A percentile compares a stretch with the other conserved stretches of the same genome.
These are phyloP conservation scores for Rubroboletus pulcherrimus DNA, from an alignment of 768 basidiomycete species.

Conservation along the genomic window DNA sequence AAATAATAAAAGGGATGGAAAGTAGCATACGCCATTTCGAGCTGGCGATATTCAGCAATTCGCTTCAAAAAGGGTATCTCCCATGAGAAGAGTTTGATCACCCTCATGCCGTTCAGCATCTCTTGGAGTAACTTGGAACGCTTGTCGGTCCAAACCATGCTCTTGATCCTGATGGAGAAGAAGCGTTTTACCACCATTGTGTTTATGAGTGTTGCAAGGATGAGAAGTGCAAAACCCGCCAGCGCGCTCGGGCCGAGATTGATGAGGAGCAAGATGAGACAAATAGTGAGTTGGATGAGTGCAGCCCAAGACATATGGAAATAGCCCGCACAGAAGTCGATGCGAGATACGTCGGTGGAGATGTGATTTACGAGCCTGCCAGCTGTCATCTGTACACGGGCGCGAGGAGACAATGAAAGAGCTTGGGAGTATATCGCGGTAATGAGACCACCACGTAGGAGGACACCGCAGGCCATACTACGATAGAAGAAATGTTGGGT, in stretches of 20 bases:
- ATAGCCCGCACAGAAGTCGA: slow-evolving; percentile 82
- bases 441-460: slow-evolving; percentile 81
- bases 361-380: slow-evolving; percentile 93
- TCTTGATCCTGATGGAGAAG: slow-evolving; percentile 54
- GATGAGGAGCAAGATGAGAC: slow-evolving; percentile 66
- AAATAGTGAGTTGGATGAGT: slow-evolving; percentile 74
- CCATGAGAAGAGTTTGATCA: slow-evolving; percentile 93
- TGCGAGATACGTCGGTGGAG: slow-evolving; percentile 85
- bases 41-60: slow-evolving; percentile 62
- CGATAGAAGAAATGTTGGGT: slow-evolving; percentile 86
- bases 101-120: slow-evolving; percentile 81
- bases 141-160: slow-evolving; percentile 89
- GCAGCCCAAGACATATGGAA: slow-evolving; percentile 81
- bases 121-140: slow-evolving; percentile 88
- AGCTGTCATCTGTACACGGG: slow-evolving; percentile 76
- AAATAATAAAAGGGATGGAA: slow-evolving; percentile 3
- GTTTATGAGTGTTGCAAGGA: slow-evolving; percentile 72
- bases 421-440: slow-evolving; percentile 81
- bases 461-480: slow-evolving; percentile 67
- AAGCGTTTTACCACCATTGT: slow-evolving; percentile 68
- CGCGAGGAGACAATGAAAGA: slow-evolving; percentile 70
- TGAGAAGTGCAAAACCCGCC: slow-evolving; percentile 57
- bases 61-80: slow-evolving; percentile 76
- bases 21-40: slow-evolving; percentile 58
- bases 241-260: slow-evolving; percentile 64